A percentile compares a stretch with the other conserved stretches of the same genome.
Evolutionary conservation across 1,284 basidiomycete species (phyloP).

Genomic region (Testicularia cyperi): DNA sequence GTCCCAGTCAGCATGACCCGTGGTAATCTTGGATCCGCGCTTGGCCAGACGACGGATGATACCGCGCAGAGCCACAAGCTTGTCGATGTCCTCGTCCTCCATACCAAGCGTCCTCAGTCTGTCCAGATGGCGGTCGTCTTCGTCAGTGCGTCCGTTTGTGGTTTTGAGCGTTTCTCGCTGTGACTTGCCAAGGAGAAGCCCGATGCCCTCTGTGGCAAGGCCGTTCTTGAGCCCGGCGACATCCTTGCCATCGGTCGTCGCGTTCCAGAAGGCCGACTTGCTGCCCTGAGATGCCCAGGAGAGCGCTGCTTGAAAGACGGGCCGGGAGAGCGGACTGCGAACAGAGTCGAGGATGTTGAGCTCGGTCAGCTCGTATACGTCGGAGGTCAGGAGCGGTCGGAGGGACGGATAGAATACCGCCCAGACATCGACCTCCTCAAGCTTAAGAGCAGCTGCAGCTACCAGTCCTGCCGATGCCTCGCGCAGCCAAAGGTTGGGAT

Average conservation of each 20-base stretch:
- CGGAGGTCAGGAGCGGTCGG: conserved; percentile 79
- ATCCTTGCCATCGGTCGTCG: conserved; percentile 13
- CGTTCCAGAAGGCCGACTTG: conserved; percentile 49
- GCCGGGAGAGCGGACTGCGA: conserved; percentile 71
- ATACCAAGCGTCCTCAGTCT: conserved; percentile 80
- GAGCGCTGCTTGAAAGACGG: conserved; percentile 79
- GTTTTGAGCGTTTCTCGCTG: conserved; percentile 17
- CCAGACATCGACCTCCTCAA: conserved; percentile 75
- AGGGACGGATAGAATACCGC: conserved; percentile 91
- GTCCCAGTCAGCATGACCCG: conserved; percentile 14
- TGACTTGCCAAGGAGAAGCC: conserved; percentile 35
- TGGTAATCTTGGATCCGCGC: conserved; percentile 29
- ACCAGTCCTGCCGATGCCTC: conserved; percentile 86
- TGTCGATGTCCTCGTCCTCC: conserved; percentile 74
- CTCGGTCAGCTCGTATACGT: conserved; percentile 77
- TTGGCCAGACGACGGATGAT: conserved; percentile 67
- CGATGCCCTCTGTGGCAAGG: conserved; percentile 41
- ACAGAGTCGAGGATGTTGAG: conserved; percentile 73
- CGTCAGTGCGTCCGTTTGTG: conserved; percentile 57
- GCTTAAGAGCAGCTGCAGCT: conserved; percentile 75
- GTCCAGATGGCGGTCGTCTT: conserved; percentile 73
- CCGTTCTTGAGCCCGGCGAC: conserved; percentile 38
- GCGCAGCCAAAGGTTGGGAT: conserved; percentile 97
- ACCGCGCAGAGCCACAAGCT: conserved; percentile 79
- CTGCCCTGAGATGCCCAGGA: conserved; percentile 74